Base-by-base conservation (phyloP, 2,329 filamentous ascomycete genomes). In the Neocatenulostroma microsporum region DNA sequence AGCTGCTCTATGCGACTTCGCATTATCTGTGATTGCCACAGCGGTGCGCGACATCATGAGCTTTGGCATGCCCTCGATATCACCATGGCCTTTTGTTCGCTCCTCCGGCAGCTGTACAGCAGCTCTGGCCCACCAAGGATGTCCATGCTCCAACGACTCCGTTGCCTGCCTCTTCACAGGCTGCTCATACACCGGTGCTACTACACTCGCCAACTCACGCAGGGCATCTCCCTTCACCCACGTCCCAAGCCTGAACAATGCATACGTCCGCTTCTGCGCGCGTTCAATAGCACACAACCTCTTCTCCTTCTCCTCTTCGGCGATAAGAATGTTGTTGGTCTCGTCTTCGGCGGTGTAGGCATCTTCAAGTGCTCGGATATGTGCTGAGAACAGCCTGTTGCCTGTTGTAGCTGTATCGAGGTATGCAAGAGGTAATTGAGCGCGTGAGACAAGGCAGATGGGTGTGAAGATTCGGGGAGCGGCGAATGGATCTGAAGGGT, bases 241-340 rank as follows among this genome's bases (percentile, higher is more conserved):
- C 14, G 65, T 59, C 2, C 76, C 80, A 28, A 91, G 63, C 49
- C 74, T 78, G 57, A 80, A 87, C 18, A 85, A 56, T 9, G 75
- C 73, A 55, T 84, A 88, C 3, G 81, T 64, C 1, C 72, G 71
- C 30, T 63, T 59, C 12, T 68, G 64, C 23, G 83, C 75, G 17
- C 75, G 70, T 62, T 88, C 83, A n/a, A 84, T 62, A 10, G 72
- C 79, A 54, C 76, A 82, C 0, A 74, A 45, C 23, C 64, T 66
- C 38, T 67, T 65, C 42, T 68, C 70, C 18, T 68, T 63, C 28
- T 80, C 74, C 29, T 73, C 67, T 40, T 74, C 68, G 19, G 76
- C 78, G 40, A 85, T 65, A 8, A 85, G 67, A 12, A 84, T 63
- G 40, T 70, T 71, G 11, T 71, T 65, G 9, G 62, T 20, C 18